A percentile compares a stretch with the other conserved stretches of the same genome.
Evolutionary conservation across 441 rosid species (phyloP).

Genomic region (Erodium chrysanthum): DNA sequence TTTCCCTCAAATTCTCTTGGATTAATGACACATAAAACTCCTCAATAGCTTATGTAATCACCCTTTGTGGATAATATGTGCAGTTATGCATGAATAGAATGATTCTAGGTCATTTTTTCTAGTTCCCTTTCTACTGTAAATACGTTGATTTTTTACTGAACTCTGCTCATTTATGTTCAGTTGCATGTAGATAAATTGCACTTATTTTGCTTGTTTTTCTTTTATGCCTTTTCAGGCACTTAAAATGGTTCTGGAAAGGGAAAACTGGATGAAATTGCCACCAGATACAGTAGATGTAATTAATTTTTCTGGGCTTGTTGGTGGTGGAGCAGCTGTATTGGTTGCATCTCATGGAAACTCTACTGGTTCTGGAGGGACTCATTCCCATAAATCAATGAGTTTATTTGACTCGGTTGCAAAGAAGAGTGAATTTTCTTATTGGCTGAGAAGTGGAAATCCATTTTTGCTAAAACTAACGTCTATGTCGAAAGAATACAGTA

Average conservation of each 20-base stretch:
- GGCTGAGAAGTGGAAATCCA: conserved; percentile 77
- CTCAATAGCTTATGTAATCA: background rate
- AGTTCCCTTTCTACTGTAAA: background rate
- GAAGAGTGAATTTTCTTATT: conserved; percentile 69
- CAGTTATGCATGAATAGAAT: background rate
- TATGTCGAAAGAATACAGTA: conserved; percentile 36
- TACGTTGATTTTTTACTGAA: background rate
- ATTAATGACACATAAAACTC: background rate
- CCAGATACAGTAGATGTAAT: conserved; percentile 58
- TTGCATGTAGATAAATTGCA: background rate
- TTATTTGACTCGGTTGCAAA: conserved; percentile 29
- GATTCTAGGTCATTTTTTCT: background rate
- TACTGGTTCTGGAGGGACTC: conserved; percentile 38
- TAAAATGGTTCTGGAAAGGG: conserved; percentile 97
- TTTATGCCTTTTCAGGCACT: conserved; percentile 55
- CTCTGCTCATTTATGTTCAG: background rate
- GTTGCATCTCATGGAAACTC: conserved; percentile 40
- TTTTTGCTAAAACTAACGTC: conserved; percentile 49
- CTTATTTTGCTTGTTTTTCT: background rate
- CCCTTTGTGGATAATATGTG: too few relatives aligned
- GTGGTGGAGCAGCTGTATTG: conserved; percentile 84
- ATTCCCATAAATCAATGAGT: conserved; percentile 35
- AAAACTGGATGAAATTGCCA: conserved; percentile 74
- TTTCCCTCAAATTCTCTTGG: background rate
- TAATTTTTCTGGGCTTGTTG: conserved; percentile 84